Conservation (phyloP, 2,329 filamentous ascomycete species). For the Colletotrichum eleusines region DNA sequence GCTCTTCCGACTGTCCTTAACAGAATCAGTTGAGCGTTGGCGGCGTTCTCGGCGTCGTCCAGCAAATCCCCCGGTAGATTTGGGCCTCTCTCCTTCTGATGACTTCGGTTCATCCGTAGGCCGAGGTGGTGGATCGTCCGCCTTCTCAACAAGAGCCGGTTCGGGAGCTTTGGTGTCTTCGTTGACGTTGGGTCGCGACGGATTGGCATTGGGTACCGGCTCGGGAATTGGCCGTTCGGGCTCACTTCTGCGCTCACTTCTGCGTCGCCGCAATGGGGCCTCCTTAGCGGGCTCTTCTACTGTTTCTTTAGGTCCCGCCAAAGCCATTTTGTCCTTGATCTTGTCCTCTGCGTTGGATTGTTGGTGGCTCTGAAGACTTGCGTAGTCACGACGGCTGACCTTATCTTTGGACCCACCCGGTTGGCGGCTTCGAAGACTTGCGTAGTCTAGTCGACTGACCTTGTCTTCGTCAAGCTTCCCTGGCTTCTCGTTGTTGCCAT, state of each 20-base stretch:
- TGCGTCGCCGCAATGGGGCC: neutral
- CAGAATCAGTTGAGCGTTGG: slow-evolving; percentile 59
- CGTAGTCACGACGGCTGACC: neutral
- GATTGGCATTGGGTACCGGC: neutral
- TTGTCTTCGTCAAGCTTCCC: neutral
- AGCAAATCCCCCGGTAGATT: slow-evolving; percentile 61
- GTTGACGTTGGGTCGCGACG: neutral
- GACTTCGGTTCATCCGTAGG: slow-evolving; percentile 9
- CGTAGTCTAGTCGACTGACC: neutral
- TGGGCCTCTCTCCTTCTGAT: slow-evolving; percentile 45
- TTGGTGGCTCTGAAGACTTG: neutral
- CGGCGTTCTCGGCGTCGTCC: slow-evolving; percentile 57
- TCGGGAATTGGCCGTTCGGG: slow-evolving; percentile 5
- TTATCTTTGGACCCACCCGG: neutral
- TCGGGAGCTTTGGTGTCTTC: slow-evolving; percentile 4
- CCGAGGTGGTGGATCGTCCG: neutral
- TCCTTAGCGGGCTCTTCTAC: neutral
- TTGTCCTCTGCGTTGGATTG: neutral
- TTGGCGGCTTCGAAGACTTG: neutral
- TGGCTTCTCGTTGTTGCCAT: neutral
- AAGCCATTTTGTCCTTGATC: neutral
- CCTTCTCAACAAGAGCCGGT: neutral
- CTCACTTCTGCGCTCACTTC: slow-evolving; percentile 16
- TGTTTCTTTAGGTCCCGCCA: neutral
- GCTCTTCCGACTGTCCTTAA: slow-evolving; percentile 62